Evolutionary conservation across 108 stramenopile species (phyloP), one percentile per base, ranked within the genome.

Genomic region (Fragilaria radians): DNA sequence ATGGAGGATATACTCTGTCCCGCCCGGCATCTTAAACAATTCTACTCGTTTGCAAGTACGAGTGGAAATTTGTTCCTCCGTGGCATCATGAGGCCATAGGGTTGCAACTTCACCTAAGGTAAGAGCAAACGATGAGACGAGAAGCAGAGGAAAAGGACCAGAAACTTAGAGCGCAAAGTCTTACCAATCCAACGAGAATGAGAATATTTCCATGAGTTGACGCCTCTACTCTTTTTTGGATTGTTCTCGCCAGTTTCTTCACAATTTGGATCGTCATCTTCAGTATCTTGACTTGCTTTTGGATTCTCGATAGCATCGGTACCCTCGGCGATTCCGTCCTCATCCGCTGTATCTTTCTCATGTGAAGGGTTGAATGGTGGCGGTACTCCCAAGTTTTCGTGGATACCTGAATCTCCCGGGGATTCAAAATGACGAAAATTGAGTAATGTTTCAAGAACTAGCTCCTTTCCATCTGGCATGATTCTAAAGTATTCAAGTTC

Each of bases 401-500:
- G 75, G 34, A 73, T 67, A 18, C 28, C 46, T 2, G 57, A 51
- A 36, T 83, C 76, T 5, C 66, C 71, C 4, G 77, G 73, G 21
- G 30, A 67, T 54, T 86, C 72, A 74, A 91, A 90, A 54, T 92
- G 88, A 48, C 76, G 62, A 73, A 96, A 96, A 5, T 81, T 65
- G 18, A 94, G 52, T 28, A 96, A 65, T 5, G 81, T 80, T 54
- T 92, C 89, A 33, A 91, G 67, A 17, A 75, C 83, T 5, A 94
- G 64, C 57, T 91, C 86, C 29, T 77, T 76, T 49, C 90, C 95
- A 65, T 88, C 85, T 5, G 83, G 85, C 74, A 92, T 82, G 14
- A 81, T 74, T 28, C 92, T 73, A 67, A 96, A 96, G 61, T 94
- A 81, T n/a, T 77, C 42, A n/a, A 92, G 66, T 62, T 96, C 95